phyloP scores from a whole-genome alignment of 73 alveolate genomes.

The Paramecium octaurelia region DNA sequence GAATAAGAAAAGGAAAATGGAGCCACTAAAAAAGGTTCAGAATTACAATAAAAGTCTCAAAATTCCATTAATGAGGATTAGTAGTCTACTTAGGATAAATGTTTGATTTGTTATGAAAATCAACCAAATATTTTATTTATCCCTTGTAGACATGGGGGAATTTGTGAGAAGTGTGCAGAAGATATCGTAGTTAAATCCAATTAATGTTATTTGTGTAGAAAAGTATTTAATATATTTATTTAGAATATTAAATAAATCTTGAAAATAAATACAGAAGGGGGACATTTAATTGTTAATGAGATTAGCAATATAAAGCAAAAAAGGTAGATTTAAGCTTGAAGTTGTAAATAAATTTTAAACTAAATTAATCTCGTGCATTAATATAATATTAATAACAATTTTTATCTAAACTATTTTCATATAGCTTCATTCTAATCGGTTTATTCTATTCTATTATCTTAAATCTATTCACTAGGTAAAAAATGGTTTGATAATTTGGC shows the following conservation, averaged over 20 bases:
- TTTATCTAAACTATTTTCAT: neutral
- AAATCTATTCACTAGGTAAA: neutral
- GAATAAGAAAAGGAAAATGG: neutral
- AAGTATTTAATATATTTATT: neutral
- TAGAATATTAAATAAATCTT: neutral
- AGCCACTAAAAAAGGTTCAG: neutral
- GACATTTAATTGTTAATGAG: neutral
- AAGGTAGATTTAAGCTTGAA: neutral
- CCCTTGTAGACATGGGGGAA: constrained; percentile 49
- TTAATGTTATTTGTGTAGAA: constrained; percentile 32
- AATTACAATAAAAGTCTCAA: neutral
- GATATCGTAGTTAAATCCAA: neutral
- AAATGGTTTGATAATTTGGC: neutral
- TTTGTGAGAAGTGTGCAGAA: constrained; percentile 25
- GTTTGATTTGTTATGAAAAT: constrained; percentile 38
- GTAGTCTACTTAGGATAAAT: neutral
- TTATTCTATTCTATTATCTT: neutral
- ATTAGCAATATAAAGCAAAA: neutral
- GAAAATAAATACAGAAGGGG: neutral
- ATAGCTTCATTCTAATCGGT: neutral
- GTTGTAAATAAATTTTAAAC: neutral
- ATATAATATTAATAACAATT: neutral
- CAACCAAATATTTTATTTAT: neutral
- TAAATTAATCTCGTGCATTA: neutral
- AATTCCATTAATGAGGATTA: neutral